Evolutionary conservation across 1,139 yeast species (phyloP).

Genomic region (Pichia sp.): DNA sequence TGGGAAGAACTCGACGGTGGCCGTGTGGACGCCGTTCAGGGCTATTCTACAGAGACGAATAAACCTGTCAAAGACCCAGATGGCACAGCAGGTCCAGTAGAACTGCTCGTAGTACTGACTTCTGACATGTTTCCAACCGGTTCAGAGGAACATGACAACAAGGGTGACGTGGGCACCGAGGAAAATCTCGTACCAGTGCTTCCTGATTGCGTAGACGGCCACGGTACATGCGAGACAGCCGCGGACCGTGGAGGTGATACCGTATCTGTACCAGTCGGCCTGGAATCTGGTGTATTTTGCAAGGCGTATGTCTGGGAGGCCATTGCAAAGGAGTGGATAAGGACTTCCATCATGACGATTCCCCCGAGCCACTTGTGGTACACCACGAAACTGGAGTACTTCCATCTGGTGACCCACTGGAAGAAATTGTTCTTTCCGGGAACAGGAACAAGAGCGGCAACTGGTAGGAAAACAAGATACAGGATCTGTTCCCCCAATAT

Average conservation of each 20-base stretch:
- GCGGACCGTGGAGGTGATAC: conserved; percentile 45
- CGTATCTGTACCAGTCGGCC: conserved; percentile 47
- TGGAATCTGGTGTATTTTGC: conserved; percentile 41
- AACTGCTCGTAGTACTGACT: conserved; percentile 43
- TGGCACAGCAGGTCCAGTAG: conserved; percentile 49
- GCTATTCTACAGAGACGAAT: conserved; percentile 47
- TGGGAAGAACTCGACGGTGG: conserved; percentile 43
- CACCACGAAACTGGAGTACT: conserved; percentile 53
- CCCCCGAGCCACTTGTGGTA: conserved; percentile 69
- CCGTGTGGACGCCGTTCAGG: conserved; percentile 46
- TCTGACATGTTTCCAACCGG: conserved; percentile 56
- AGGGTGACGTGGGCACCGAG: conserved; percentile 52
- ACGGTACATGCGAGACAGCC: conserved; percentile 41
- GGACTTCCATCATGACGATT: conserved; percentile 34
- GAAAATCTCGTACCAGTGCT: conserved; percentile 59
- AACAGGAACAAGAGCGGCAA: conserved; percentile 54
- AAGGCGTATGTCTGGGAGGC: conserved; percentile 37
- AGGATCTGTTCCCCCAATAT: conserved; percentile 59
- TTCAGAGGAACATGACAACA: conserved; percentile 52
- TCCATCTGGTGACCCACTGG: conserved; percentile 63
- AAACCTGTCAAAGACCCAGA: conserved; percentile 62
- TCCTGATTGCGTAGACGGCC: conserved; percentile 52
- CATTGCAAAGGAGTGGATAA: conserved; percentile 53
- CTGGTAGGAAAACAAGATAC: conserved; percentile 48
- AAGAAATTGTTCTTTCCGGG: conserved; percentile 69